phyloP scores from a whole-genome alignment of 345 rosid genomes.

The Gossypium longicalyx region DNA sequence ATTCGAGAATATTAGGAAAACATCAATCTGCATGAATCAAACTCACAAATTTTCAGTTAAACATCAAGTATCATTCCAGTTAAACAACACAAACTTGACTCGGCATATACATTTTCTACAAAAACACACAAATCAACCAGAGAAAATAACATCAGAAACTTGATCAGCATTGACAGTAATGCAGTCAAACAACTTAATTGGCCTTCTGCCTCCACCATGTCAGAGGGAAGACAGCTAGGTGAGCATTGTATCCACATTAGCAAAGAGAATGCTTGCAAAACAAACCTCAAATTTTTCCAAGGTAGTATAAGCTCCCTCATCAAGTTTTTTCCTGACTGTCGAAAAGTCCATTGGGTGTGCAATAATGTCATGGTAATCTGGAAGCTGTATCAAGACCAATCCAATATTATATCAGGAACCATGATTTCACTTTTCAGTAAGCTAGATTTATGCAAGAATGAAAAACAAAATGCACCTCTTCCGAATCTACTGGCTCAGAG shows the following conservation, averaged over 20 bases:
- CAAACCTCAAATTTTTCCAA: constrained; percentile 91
- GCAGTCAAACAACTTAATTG: background rate
- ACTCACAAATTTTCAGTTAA: constrained; percentile 4
- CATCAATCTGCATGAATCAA: constrained; percentile 60
- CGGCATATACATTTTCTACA: background rate
- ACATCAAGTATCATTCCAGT: constrained; percentile 14
- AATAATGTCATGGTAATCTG: constrained; percentile 84
- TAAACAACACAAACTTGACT: background rate
- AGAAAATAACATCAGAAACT: background rate
- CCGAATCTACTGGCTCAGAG: constrained; percentile 91
- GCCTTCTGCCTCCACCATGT: background rate
- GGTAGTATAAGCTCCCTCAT: constrained; percentile 49
- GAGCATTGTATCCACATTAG: background rate
- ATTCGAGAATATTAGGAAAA: constrained; percentile 77
- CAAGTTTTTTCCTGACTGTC: constrained; percentile 71
- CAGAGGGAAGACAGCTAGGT: background rate
- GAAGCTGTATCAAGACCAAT: constrained; percentile 63
- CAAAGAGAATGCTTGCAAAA: constrained; percentile 1
- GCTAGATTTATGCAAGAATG: constrained; percentile 7
- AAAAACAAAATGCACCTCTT: constrained; percentile 46
- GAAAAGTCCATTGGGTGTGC: constrained; percentile 86
- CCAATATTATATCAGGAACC: constrained; percentile 10
- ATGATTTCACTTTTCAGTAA: background rate
- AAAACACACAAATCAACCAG: background rate
- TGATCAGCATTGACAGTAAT: background rate